Conservation (phyloP, 768 basidiomycete genomes). For the Chalciporus pseudorubinellus region DNA sequence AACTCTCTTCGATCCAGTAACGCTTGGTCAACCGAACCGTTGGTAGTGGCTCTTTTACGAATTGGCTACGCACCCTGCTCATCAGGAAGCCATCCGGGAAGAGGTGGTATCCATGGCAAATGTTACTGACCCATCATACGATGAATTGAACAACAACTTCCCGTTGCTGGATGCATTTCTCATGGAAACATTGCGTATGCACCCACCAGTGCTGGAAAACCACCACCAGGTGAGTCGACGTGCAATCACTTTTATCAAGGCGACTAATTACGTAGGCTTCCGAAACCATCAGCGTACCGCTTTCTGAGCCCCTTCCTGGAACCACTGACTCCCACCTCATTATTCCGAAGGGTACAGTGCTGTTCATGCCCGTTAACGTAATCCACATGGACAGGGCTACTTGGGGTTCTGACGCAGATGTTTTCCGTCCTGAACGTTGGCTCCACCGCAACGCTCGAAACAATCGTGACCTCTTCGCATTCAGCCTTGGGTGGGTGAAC, state of each 20-base stretch:
- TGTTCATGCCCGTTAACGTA: slow-evolving; percentile 56
- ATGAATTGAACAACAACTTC: slow-evolving; percentile 46
- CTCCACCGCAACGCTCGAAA: slow-evolving; percentile 39
- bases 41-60: slow-evolving; percentile 65
- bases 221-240: slow-evolving; percentile 50
- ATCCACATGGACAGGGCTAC: slow-evolving; percentile 49
- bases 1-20: not conserved
- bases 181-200: slow-evolving; percentile 59
- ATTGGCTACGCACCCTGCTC: slow-evolving; percentile 46
- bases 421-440: slow-evolving; percentile 66
- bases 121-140: slow-evolving; percentile 53
- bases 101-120: slow-evolving; percentile 47
- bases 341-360: slow-evolving; percentile 55
- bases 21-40: slow-evolving; percentile 5
- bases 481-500: slow-evolving; percentile 52
- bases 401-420: slow-evolving; percentile 60
- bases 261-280: slow-evolving; percentile 38
- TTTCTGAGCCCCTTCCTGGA: slow-evolving; percentile 50
- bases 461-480: slow-evolving; percentile 50
- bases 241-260: not conserved
- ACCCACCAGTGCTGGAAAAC: slow-evolving; percentile 62
- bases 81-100: slow-evolving; percentile 57
- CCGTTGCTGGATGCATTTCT: slow-evolving; percentile 61
- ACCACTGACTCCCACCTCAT: slow-evolving; percentile 42
- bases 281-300: slow-evolving; percentile 51